Percentiles rank a stretch among this genome's conserved stretches.
Evolutionary conservation across 1,284 basidiomycete species (phyloP).

Genomic region (Chalciporus sp.): DNA sequence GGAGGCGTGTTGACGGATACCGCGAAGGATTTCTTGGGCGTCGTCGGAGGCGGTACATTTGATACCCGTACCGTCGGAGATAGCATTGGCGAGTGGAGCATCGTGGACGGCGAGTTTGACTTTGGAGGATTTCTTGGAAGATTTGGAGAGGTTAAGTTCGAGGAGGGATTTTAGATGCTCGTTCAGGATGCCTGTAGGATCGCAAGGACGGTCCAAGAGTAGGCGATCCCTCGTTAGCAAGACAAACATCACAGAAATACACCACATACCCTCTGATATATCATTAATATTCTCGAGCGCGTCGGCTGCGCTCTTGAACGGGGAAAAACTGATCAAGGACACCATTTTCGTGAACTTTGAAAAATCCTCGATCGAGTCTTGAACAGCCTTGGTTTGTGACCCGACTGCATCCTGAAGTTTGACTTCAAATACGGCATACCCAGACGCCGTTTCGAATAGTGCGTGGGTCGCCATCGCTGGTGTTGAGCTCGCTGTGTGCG

Average conservation of each 20-base stretch:
- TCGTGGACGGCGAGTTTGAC: slow-evolving; percentile 88
- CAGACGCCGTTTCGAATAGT: slow-evolving; percentile 94
- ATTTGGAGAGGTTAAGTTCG: slow-evolving; percentile 84
- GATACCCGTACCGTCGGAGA: slow-evolving; percentile 79
- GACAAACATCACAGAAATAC: neutral
- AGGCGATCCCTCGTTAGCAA: neutral
- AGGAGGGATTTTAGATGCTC: slow-evolving; percentile 87
- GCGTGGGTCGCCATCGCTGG: slow-evolving; percentile 76
- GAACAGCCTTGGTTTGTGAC: slow-evolving; percentile 79
- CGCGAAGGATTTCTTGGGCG: slow-evolving; percentile 89
- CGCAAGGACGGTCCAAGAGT: neutral
- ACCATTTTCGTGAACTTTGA: slow-evolving; percentile 96
- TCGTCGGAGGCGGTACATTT: slow-evolving; percentile 89
- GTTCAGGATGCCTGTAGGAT: slow-evolving; percentile 73
- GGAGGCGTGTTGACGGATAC: slow-evolving; percentile 89
- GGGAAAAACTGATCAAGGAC: slow-evolving; percentile 87
- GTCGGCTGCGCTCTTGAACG: slow-evolving; percentile 94
- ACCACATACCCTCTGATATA: slow-evolving; percentile 84
- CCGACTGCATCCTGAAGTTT: slow-evolving; percentile 91
- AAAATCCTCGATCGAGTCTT: slow-evolving; percentile 86
- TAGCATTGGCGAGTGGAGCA: slow-evolving; percentile 75
- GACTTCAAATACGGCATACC: slow-evolving; percentile 93
- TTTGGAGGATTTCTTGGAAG: slow-evolving; percentile 74
- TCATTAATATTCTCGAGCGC: slow-evolving; percentile 98
- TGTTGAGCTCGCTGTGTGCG: slow-evolving; percentile 11